Base-by-base conservation (phyloP, 2,329 filamentous ascomycete species). In the Proliferodiscus dingleyae region DNA sequence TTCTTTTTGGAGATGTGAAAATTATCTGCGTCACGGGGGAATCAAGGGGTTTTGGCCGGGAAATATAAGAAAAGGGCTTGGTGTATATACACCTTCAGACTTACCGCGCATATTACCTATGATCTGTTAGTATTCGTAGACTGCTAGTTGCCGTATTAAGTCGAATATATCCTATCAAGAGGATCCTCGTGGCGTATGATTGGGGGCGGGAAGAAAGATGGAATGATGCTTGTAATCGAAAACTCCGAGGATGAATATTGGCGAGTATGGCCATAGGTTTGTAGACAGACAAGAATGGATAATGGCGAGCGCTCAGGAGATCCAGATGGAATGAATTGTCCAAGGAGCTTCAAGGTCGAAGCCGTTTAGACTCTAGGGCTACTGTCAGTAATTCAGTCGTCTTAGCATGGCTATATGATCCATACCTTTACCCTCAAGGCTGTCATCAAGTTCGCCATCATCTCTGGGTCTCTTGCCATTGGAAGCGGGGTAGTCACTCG, bases 361-460 rank as follows among this genome's bases (percentile, higher is more conserved):
- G 49, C 41, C 62, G 61, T 51, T 64, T 64, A 36, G 54, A 51
- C 53, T 61, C 62, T 64, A 33, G 10, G 26, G n/a, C 38, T 10
- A 22, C 5, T 26, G 36, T 62, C 50, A 63, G 56, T 32, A 41
- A 19, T 39, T 11, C 3, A 19, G 15, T 33, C n/a, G 18, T 24
- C 24, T 42, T n/a, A 24, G 19, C 13, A 15, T 43, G 4, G 16
- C 10, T 24, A 28, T 11, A 15, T 29, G 28, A 15, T 22, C 19
- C 43, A 11, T 19, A 46, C 43, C 43, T 46, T 46, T 40, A 29
- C 28, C 37, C 6, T 7, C 11, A 18, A 7, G 15, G 19, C 19
- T 26, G 43, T 56, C 51, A 47, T 56, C 54, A 29, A 50, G 43
- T 21, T 58, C 56, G 39, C 47, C 40, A 36, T 61, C 59, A 41